Base-by-base conservation (phyloP, 1,284 basidiomycete species). In the Malassezia arunalokei region DNA sequence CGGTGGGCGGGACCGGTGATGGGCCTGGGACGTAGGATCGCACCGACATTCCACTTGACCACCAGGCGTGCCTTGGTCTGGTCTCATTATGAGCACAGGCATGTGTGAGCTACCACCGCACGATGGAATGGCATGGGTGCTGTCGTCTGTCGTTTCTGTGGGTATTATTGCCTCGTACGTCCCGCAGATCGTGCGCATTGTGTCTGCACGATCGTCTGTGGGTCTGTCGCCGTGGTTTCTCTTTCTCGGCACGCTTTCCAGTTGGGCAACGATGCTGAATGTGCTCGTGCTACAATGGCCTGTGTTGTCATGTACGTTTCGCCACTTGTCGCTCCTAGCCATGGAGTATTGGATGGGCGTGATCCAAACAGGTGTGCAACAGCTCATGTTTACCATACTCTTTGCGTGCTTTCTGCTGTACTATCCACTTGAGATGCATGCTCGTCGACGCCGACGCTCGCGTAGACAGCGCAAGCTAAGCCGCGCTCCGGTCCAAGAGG, bases 201-300 rank as follows among this genome's bases (percentile, higher is more conserved):
- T 61, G 37, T 37, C 75, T 47, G 79, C 82, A 40, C 79, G 81
- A 38, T 85, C 87, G 0, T 90, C 87, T 0, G 82, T 90, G 62
- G 90, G 90, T 0, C 82, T 94, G 58, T 89, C 86, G 56, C 87
- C 89, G 47, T 86, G 86, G 82, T 98, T 87, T 72, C 76, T 96
- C n/a, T 78, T 96, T 2, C 79, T 96, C 0, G 94, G 94, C 8
- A 85, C 86, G 52, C 92, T 87, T 15, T 72, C 69, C 45, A 68
- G 65, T 50, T 71, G 74, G 7, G 67, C 68, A 37, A 69, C 68
- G 44, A 64, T 76, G 39, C 65, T 74, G 55, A 76, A 76, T 49
- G 73, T 76, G 17, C 75, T 94, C 29, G 83, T 87, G 4, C 80
- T 95, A 58, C 89, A 95, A 70, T 95, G 87, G 81, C 81, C 83